phyloP scores from a whole-genome alignment of 2,329 filamentous ascomycete genomes.

The Aspergillus pseudoterreus region DNA sequence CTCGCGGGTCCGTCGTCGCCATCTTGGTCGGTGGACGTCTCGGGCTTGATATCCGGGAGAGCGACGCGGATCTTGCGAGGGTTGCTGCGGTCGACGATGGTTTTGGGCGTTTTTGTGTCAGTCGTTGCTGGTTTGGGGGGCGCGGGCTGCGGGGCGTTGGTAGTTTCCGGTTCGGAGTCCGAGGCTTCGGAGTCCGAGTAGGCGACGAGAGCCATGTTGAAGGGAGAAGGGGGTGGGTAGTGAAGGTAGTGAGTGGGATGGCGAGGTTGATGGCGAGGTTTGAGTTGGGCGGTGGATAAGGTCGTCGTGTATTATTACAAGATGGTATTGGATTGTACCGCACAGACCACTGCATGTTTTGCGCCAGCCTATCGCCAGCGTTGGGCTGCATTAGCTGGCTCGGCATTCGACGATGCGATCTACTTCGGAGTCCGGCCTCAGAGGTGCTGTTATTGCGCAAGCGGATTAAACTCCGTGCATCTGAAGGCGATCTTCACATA shows the following conservation, averaged over 20 bases:
- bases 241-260: not conserved
- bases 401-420: no score
- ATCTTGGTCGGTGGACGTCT: conserved; percentile 23
- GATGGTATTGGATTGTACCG: not conserved
- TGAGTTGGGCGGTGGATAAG: not conserved
- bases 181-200: conserved; percentile 77
- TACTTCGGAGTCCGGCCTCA: no score
- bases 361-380: no score
- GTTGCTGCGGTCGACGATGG: conserved; percentile 76
- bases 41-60: conserved; percentile 56
- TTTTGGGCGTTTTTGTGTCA: conserved; percentile 55
- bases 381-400: no score
- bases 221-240: not conserved
- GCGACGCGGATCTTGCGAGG: conserved; percentile 80
- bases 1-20: conserved; percentile 58
- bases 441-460: no score
- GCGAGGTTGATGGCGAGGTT: not conserved
- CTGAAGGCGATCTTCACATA: no score
- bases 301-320: not conserved
- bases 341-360: not conserved
- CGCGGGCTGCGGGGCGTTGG: conserved; percentile 21
- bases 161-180: conserved; percentile 52
- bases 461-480: no score
- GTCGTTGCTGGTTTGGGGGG: conserved; percentile 24
- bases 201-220: conserved; percentile 69